Base-by-base conservation (phyloP, 805 yeast species). In the Ogataea chonburiensis region DNA sequence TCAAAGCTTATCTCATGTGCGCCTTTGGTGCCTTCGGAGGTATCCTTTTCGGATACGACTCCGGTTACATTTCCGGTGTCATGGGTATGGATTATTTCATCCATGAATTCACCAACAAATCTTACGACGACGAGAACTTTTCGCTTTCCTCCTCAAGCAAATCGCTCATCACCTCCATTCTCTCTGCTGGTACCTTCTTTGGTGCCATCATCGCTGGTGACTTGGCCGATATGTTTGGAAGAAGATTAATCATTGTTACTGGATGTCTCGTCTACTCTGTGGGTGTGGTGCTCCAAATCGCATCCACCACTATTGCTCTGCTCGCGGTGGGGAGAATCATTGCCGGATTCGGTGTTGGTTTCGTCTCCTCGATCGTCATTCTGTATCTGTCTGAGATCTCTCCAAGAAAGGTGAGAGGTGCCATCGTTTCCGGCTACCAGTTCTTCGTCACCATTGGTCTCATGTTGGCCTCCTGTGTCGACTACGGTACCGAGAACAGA, bases 261-360 rank as follows among this genome's bases (percentile, higher is more conserved):
- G 63, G 75, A 22, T 74, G 71, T 37, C 38, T 58, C 24, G 50
- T 75, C 7, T 75, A 72, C 53, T 59, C 63, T 43, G 49, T 67
- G 30, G 81, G 81, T 33, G 75, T 71, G 41, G 50, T 66, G 17
- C 55, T 75, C 23, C 81, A 75, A 56, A 60, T 63, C 24, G 64
- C 71, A 10, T 57, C 75, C 3, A 60, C 72, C 44, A 63, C 70
- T 32, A 64, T 73, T 45, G 60, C 69, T 7, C 58, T 78, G 13
- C 56, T 80, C 10, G 73, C 79, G 46, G 78, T 75, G n/a, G 91
- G 91, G 29, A 69, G 93, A 54, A 73, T 75, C 18, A 64, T 85
- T 45, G 79, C 86, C 18, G 95, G 95, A 40, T 49, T 82, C 8
- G 85, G 86, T 40, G 86, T 86, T 42, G 95, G 95, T 49, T 76